These are phyloP conservation scores for Sarocladium oryzae DNA, from an alignment of 2,329 filamentous ascomycete species.

Conservation along the genomic window DNA sequence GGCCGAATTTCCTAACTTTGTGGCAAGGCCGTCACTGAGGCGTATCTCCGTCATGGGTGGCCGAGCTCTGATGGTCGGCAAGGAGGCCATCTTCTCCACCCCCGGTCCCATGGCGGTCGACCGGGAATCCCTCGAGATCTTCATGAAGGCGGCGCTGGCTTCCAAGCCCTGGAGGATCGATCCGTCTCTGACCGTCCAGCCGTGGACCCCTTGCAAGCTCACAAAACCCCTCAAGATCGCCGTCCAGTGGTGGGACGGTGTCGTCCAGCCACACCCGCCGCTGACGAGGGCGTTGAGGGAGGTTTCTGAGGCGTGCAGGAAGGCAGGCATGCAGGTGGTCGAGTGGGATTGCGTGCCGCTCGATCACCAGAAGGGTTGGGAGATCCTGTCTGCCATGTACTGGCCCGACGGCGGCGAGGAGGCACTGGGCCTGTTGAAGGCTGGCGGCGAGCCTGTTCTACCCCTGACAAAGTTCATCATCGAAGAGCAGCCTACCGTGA, in stretches of 20 bases:
- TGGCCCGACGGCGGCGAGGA: slow-evolving; percentile 56
- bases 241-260: slow-evolving; percentile 51
- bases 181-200: slow-evolving; percentile 23
- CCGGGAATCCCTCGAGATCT: slow-evolving; percentile 27
- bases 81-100: slow-evolving; percentile 27
- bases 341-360: slow-evolving; percentile 44
- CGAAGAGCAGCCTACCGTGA: slow-evolving; percentile 41
- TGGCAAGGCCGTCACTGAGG: slow-evolving; percentile 23
- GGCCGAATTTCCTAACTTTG: neutral
- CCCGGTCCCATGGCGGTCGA: slow-evolving; percentile 28
- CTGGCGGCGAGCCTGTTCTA: slow-evolving; percentile 49
- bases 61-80: slow-evolving; percentile 23
- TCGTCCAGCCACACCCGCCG: slow-evolving; percentile 55
- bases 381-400: slow-evolving; percentile 40
- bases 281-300: slow-evolving; percentile 49
- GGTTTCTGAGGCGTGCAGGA: slow-evolving; percentile 42
- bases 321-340: slow-evolving; percentile 46
- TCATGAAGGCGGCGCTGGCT: slow-evolving; percentile 26
- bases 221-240: slow-evolving; percentile 50
- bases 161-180: slow-evolving; percentile 28
- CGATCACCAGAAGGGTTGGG: slow-evolving; percentile 44
- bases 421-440: slow-evolving; percentile 40
- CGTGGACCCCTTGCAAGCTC: slow-evolving; percentile 28
- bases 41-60: slow-evolving; percentile 22
- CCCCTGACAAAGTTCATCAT: slow-evolving; percentile 55